phyloP scores from a whole-genome alignment of 2,329 filamentous ascomycete genomes.

The Aspergillus japonicus region DNA sequence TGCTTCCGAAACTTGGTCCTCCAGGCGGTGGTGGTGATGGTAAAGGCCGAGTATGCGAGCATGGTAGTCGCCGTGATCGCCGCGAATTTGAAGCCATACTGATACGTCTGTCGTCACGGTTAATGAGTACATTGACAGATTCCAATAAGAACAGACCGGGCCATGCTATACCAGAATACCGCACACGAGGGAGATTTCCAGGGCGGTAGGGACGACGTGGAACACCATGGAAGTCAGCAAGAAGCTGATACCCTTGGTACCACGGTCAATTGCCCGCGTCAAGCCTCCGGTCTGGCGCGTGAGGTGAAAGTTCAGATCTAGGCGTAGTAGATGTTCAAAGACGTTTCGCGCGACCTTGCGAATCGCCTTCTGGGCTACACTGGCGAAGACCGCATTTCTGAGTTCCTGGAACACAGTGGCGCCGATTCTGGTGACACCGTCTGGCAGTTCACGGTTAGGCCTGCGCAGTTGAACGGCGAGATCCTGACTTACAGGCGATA shows the following conservation, averaged over 20 bases:
- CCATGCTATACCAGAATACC: conserved; percentile 67
- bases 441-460: conserved; percentile 35
- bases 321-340: conserved; percentile 80
- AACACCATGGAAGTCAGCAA: conserved; percentile 97
- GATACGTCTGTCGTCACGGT: conserved; percentile 64
- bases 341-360: conserved; percentile 87
- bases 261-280: conserved; percentile 90
- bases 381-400: conserved; percentile 94
- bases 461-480: not conserved
- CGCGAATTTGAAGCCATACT: conserved; percentile 90
- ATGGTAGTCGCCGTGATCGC: conserved; percentile 88
- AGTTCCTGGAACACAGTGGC: conserved; percentile 89
- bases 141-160: not conserved
- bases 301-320: conserved; percentile 92
- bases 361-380: conserved; percentile 95
- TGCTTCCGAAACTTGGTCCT: conserved; percentile 93
- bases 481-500: conserved; percentile 65
- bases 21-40: conserved; percentile 95
- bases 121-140: conserved; percentile 6
- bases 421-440: conserved; percentile 83
- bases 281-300: conserved; percentile 91
- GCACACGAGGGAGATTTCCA: conserved; percentile 94
- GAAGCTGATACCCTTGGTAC: conserved; percentile 98
- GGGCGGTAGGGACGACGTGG: conserved; percentile 86
- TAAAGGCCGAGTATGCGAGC: conserved; percentile 93